phyloP scores from a whole-genome alignment of 805 yeast genomes.

The Cyberlindnera americana region DNA sequence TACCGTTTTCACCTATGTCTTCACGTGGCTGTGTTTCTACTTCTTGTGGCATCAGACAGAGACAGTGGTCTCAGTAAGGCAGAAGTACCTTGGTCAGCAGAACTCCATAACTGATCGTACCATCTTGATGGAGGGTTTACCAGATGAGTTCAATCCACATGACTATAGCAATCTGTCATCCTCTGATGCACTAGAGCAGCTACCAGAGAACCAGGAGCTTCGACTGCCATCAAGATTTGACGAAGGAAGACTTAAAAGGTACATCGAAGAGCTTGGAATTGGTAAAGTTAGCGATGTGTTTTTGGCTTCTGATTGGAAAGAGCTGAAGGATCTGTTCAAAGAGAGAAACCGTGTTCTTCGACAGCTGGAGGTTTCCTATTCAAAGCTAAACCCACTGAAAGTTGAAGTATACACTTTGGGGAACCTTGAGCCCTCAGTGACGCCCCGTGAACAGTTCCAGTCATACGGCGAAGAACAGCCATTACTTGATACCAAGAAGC shows the following conservation, averaged over 20 bases:
- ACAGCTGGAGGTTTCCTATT: slow-evolving; percentile 54
- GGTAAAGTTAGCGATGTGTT: slow-evolving; percentile 77
- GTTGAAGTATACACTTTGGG: slow-evolving; percentile 27
- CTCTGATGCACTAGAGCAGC: slow-evolving; percentile 8
- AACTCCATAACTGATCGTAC: slow-evolving; percentile 91
- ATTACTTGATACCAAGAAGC: slow-evolving; percentile 2
- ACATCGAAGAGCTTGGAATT: slow-evolving; percentile 73
- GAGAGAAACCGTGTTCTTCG: slow-evolving; percentile 51
- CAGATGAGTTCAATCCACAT: slow-evolving; percentile 60
- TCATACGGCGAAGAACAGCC: slow-evolving; percentile 5
- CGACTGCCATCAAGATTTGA: slow-evolving; percentile 29
- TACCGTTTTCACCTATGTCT: slow-evolving; percentile 80
- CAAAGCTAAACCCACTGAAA: slow-evolving; percentile 20
- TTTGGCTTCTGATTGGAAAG: slow-evolving; percentile 83
- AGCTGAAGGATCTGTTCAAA: slow-evolving; percentile 58
- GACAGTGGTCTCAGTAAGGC: slow-evolving; percentile 74
- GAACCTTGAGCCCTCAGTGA: slow-evolving; percentile 27
- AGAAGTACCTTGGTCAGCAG: slow-evolving; percentile 78
- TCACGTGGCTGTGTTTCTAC: slow-evolving; percentile 64
- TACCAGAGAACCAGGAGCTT: slow-evolving; percentile 1
- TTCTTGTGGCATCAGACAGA: slow-evolving; percentile 68
- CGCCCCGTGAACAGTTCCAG: slow-evolving; percentile 13
- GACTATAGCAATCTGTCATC: slow-evolving; percentile 20
- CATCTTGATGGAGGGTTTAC: slow-evolving; percentile 81
- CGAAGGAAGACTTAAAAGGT: slow-evolving; percentile 63